Conservation (phyloP, 805 yeast genomes). For the Saccharomycopsis schoenii region DNA sequence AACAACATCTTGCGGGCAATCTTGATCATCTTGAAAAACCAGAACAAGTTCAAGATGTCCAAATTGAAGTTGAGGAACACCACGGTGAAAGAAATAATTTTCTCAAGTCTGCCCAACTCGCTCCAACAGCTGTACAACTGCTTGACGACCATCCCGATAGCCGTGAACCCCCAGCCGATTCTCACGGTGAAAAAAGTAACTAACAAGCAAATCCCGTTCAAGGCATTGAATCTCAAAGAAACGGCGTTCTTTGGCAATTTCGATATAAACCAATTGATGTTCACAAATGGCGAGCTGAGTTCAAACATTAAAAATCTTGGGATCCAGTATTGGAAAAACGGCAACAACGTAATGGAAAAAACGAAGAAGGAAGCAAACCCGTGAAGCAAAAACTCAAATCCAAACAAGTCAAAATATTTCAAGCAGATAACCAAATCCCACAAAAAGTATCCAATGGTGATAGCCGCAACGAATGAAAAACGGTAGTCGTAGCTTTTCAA, state of each 20-base stretch:
- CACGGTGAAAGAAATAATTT: constrained; percentile 38
- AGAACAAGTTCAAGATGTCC: constrained; percentile 59
- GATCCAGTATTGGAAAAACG: constrained; percentile 72
- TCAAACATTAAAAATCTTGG: constrained; percentile 82
- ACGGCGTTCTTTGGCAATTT: constrained; percentile 63
- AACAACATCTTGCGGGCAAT: constrained; percentile 50
- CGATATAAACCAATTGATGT: constrained; percentile 82
- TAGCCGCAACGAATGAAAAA: constrained; percentile 61
- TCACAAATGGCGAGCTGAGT: constrained; percentile 89
- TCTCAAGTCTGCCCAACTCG: constrained; percentile 30
- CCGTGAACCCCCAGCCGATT: constrained; percentile 79
- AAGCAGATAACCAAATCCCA: constrained; percentile 82
- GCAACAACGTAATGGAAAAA: constrained; percentile 51
- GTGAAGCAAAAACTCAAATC: constrained; percentile 73
- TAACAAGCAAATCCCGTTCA: constrained; percentile 69
- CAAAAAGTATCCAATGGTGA: constrained; percentile 76
- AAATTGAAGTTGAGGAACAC: constrained; percentile 52
- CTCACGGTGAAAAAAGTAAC: constrained; percentile 66
- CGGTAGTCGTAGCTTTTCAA: constrained; percentile 66
- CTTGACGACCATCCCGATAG: constrained; percentile 42
- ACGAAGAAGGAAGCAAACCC: constrained; percentile 76
- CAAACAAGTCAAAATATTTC: constrained; percentile 56
- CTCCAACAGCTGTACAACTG: constrained; percentile 39
- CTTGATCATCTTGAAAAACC: constrained; percentile 83
- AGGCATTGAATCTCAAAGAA: constrained; percentile 39